phyloP scores from a whole-genome alignment of 2,329 filamentous ascomycete species.

The Fusarium foetens region DNA sequence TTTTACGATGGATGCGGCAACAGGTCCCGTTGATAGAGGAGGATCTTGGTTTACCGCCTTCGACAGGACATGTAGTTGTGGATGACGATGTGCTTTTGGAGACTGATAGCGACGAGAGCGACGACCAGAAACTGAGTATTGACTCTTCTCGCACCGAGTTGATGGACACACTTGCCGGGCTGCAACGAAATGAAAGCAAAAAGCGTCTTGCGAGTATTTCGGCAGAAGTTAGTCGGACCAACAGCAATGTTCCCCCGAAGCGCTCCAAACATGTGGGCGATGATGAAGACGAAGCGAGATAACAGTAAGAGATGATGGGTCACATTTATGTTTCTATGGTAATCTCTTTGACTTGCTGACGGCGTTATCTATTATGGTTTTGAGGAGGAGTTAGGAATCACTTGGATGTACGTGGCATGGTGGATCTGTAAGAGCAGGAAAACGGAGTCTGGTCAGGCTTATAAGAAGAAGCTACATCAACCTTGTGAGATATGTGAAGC shows the following conservation, averaged over 20 bases:
- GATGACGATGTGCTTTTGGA: not conserved
- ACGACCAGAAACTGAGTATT: not conserved
- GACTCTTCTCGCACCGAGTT: not conserved
- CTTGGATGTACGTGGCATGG: constrained; percentile 26
- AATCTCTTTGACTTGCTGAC: not conserved
- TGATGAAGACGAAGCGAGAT: not conserved
- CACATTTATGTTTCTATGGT: not conserved
- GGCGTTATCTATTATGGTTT: not conserved
- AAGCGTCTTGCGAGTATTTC: constrained; percentile 22
- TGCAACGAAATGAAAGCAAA: constrained; percentile 18
- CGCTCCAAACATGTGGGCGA: constrained; percentile 8
- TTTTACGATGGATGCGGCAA: constrained; percentile 35
- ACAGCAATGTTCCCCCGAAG: constrained; percentile 2
- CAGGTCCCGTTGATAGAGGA: constrained; percentile 33
- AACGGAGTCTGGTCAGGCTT: not conserved
- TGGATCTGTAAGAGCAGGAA: not conserved
- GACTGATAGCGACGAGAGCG: constrained; percentile 12
- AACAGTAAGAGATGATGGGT: not conserved
- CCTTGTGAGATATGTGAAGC: not conserved
- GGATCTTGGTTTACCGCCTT: constrained; percentile 20
- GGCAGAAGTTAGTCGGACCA: not conserved
- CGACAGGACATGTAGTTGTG: not conserved
- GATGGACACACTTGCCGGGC: not conserved
- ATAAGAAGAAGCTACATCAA: not conserved
- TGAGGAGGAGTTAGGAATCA: not conserved